phyloP scores from a whole-genome alignment of 495 filamentous ascomycete genomes.

The Neurospora africana region DNA sequence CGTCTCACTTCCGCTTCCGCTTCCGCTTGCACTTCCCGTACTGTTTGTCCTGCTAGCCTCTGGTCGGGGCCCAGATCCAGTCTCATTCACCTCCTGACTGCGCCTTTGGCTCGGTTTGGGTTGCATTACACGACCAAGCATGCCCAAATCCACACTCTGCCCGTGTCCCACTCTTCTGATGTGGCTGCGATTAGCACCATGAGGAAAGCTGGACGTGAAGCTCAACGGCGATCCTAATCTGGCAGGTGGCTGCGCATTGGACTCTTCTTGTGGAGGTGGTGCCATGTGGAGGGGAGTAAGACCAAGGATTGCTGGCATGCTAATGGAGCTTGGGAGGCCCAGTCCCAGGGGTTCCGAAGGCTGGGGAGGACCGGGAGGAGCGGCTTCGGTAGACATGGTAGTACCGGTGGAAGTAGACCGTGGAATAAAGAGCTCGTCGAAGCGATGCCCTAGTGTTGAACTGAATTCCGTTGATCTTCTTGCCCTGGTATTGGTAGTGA shows the following conservation, averaged over 20 bases:
- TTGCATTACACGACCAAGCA: constrained; percentile 33
- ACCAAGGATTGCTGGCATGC: not conserved
- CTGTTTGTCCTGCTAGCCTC: not conserved
- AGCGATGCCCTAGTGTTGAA: constrained; percentile 14
- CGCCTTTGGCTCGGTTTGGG: not conserved
- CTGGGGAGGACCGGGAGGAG: constrained; percentile 16
- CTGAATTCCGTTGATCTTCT: constrained; percentile 11
- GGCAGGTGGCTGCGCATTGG: constrained; percentile 19
- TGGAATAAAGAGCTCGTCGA: constrained; percentile 23
- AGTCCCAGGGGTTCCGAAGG: not conserved
- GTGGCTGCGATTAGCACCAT: constrained; percentile 25
- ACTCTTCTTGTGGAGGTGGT: constrained; percentile 6
- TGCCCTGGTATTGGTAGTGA: not conserved
- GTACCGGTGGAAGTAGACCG: constrained; percentile 10
- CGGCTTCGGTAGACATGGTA: constrained; percentile 3
- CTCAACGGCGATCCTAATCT: constrained; percentile 44
- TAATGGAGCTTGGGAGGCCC: not conserved
- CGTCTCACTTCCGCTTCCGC: not conserved
- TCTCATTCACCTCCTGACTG: not conserved
- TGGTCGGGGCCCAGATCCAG: not conserved
- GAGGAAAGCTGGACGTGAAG: constrained; percentile 35
- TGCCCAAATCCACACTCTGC: constrained; percentile 29
- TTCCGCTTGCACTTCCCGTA: not conserved
- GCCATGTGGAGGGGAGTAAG: not conserved
- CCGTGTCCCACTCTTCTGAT: constrained; percentile 19